Evolutionary conservation across 179 eudicot species (phyloP).

Genomic region (Pouteria campechiana): DNA sequence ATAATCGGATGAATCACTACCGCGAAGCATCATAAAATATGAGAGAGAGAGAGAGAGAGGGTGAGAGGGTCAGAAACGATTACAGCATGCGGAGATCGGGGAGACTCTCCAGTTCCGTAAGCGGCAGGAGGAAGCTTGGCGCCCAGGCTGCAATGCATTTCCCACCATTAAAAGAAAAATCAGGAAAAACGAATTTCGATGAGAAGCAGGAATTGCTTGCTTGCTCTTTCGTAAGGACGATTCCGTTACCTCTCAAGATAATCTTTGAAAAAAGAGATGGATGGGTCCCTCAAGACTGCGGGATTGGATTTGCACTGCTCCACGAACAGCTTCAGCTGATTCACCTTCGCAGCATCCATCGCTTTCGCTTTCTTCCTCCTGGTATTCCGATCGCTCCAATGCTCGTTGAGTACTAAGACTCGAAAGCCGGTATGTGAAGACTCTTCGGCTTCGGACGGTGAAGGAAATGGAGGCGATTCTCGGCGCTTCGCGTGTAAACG

Average conservation of each 20-base stretch:
- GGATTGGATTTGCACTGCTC: slow-evolving; percentile 64
- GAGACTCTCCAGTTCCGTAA: slow-evolving; percentile 12
- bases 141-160: slow-evolving; percentile 45
- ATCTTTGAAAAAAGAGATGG: slow-evolving; percentile 84
- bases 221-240: neutral
- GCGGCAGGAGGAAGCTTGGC: slow-evolving; percentile 52
- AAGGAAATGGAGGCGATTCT: too few species aligned
- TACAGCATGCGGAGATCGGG: slow-evolving; percentile 31
- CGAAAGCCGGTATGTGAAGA: too few species aligned
- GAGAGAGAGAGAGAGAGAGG: neutral
- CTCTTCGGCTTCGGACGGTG: too few species aligned
- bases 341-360: slow-evolving; percentile 57
- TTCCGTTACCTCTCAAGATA: slow-evolving; percentile 57
- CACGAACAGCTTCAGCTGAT: slow-evolving; percentile 50
- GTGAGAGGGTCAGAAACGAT: neutral
- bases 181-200: neutral
- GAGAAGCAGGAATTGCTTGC: neutral
- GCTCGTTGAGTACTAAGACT: too few species aligned
- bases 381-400: too few species aligned
- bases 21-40: neutral
- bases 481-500: too few species aligned
- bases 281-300: slow-evolving; percentile 65
- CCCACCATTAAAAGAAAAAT: neutral
- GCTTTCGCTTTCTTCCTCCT: neutral
- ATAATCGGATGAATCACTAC: neutral